Conservation (phyloP, 2,329 filamentous ascomycete genomes). For the Fusarium papillatum region DNA sequence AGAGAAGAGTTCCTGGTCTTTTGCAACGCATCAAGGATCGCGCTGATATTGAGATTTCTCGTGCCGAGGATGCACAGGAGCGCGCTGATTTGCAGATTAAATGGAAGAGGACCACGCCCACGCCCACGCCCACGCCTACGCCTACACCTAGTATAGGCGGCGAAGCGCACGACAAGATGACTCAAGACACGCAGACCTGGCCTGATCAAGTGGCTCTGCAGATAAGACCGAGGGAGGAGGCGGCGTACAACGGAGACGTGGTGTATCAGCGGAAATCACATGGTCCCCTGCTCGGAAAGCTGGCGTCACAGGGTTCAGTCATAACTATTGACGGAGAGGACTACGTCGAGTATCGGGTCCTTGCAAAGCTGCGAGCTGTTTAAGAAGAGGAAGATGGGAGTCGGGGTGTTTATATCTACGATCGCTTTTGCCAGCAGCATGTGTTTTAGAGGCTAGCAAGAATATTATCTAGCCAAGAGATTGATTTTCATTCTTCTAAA, state of each 20-base stretch:
- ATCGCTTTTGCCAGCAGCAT: neutral
- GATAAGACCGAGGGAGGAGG: neutral
- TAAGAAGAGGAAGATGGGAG: neutral
- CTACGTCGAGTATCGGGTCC: conserved; percentile 2
- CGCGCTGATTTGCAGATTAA: neutral
- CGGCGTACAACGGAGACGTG: neutral
- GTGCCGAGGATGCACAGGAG: neutral
- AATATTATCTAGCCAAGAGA: neutral
- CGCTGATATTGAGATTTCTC: neutral
- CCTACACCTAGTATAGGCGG: neutral
- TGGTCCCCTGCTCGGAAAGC: neutral
- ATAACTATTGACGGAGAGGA: conserved; percentile 3
- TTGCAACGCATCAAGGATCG: neutral
- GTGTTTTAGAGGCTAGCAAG: neutral
- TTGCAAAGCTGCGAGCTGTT: conserved; percentile 1
- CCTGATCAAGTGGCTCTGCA: neutral
- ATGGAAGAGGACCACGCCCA: neutral
- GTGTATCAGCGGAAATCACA: conserved; percentile 4
- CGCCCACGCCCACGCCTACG: neutral
- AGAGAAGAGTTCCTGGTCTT: neutral
- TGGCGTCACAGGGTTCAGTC: neutral
- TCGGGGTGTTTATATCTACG: neutral
- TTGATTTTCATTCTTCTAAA: neutral
- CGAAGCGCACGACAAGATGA: neutral
- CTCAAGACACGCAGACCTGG: neutral